These are phyloP conservation scores for Ascosphaera apis DNA, from an alignment of 2,329 filamentous ascomycete species.

Conservation along the genomic window DNA sequence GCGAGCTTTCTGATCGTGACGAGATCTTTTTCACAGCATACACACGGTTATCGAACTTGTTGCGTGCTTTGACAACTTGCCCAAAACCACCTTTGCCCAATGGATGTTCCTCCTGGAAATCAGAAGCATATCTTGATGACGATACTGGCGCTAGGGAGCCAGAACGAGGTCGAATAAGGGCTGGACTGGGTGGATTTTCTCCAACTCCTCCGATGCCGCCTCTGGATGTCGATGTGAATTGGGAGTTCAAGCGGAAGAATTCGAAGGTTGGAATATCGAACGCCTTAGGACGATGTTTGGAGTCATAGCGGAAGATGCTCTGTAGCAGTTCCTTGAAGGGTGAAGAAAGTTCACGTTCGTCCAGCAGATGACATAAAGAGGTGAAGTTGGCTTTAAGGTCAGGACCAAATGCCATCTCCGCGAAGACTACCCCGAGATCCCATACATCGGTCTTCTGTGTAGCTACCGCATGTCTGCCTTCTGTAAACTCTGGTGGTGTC, in stretches of 20 bases:
- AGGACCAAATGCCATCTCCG: constrained; percentile 85
- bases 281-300: constrained; percentile 62
- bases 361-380: constrained; percentile 52
- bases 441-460: constrained; percentile 75
- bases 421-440: constrained; percentile 75
- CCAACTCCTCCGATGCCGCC: too few relatives aligned
- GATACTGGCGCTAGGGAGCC: constrained; percentile 23
- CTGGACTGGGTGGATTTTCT: too few relatives aligned
- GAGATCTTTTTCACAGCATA: constrained; percentile 97
- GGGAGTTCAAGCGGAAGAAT: constrained; percentile 20
- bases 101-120: constrained; percentile 74
- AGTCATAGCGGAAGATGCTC: constrained; percentile 65
- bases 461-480: constrained; percentile 27
- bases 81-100: constrained; percentile 89
- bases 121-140: constrained; percentile 59
- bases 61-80: constrained; percentile 83
- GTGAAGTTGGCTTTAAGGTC: constrained; percentile 54
- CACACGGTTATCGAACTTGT: constrained; percentile 77
- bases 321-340: constrained; percentile 57
- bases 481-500: constrained; percentile 54
- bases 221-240: constrained; percentile 16
- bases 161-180: constrained; percentile 22
- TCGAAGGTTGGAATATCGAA: constrained; percentile 43
- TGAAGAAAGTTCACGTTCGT: constrained; percentile 46
- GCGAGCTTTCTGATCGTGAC: constrained; percentile 45